These are phyloP conservation scores for Alternaria burnsii DNA, from an alignment of 2,329 filamentous ascomycete species.

Conservation along the genomic window DNA sequence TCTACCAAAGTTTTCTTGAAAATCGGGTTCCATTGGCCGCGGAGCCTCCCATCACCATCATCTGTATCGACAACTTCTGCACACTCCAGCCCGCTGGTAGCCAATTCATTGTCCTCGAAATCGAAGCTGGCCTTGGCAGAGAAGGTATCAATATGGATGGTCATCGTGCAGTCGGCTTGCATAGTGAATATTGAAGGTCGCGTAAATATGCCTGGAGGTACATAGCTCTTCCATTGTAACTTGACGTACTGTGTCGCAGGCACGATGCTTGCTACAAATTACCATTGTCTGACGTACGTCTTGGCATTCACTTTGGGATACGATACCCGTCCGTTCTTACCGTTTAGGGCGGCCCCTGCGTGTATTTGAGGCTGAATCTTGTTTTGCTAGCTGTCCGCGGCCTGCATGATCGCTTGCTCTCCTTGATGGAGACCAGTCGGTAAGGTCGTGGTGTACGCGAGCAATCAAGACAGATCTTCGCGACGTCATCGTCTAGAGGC, in stretches of 20 bases:
- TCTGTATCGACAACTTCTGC: background rate
- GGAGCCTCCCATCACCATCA: background rate
- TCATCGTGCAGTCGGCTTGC: background rate
- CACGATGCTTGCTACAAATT: conserved; percentile 8
- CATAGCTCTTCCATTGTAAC: background rate
- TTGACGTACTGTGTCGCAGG: background rate
- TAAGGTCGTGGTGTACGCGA: background rate
- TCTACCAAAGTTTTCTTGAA: conserved; percentile 5
- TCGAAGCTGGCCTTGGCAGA: background rate
- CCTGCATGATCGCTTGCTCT: background rate
- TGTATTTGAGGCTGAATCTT: conserved; percentile 6
- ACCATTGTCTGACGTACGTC: conserved; percentile 19
- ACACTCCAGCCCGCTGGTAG: background rate
- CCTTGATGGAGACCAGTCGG: background rate
- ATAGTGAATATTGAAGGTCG: background rate
- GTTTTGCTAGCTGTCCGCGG: background rate
- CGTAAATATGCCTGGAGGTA: background rate
- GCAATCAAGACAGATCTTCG: background rate
- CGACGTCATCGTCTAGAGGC: background rate
- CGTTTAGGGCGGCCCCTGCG: background rate
- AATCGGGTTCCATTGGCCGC: background rate
- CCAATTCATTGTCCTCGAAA: background rate
- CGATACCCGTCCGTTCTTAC: background rate
- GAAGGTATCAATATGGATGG: conserved; percentile 4
- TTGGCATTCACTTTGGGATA: conserved; percentile 9